Evolutionary conservation across 345 rosid species (phyloP), one percentile per base, ranked within the genome.

Genomic region (Boechera retrofracta): DNA sequence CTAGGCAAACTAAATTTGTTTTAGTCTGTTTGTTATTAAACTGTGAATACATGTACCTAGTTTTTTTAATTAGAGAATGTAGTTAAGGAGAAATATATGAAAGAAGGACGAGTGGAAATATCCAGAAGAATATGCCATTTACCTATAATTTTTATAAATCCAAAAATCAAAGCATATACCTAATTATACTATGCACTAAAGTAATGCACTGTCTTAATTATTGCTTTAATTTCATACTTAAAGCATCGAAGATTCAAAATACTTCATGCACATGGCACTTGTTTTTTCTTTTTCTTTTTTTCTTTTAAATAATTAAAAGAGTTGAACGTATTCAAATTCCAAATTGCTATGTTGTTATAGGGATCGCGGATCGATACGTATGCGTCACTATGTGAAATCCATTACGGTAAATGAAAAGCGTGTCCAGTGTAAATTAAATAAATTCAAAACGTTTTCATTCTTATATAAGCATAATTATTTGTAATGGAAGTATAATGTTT

Each of bases 121-220:
- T 77, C 65, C 71, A 75, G 58, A 54, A 55, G 76, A 55, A 77
- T 77, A 77, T 77, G 71, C 80, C 76, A 56, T 4, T 21, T n/a
- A 31, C 36, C 28, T 63, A 47, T 2, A 35, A n/a, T 15, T 45
- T 44, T 36, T 5, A 45, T 54, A 16, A 42, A 77, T 62, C 10
- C 28, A 70, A 47, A 44, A 35, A 26, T 0, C 12, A 47, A 55
- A 59, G 72, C 72, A 63, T 56, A 71, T 45, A 71, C 70, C 52
- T 52, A 54, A 28, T 54, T 66, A 55, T 9, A 54, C 16, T 64
- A 53, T 58, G 13, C 8, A 35, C 18, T 61, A 2, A 26, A 42
- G 66, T 44, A 57, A 36, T 47, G 44, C 53, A 64, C 18, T 64
- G 10, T 47, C 72, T 38, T 45, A 55, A 45, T 35, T 45, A 35